phyloP scores from a whole-genome alignment of 2,329 filamentous ascomycete species.

The Blastomyces percursus region DNA sequence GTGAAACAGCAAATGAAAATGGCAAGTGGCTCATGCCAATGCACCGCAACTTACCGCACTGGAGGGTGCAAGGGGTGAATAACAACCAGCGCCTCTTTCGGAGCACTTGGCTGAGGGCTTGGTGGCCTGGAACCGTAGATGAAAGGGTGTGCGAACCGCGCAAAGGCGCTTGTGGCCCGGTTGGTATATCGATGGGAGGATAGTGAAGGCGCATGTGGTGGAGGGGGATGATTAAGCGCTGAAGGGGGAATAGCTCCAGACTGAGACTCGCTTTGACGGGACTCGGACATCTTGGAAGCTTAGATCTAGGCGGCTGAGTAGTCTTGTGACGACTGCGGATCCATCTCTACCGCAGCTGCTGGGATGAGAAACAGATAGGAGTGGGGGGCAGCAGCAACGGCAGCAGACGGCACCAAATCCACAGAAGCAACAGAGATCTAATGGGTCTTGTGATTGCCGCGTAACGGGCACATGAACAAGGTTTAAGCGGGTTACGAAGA shows the following conservation, averaged over 20 bases:
- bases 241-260: constrained; percentile 17
- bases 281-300: constrained; percentile 23
- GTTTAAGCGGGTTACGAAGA: not conserved
- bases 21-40: not conserved
- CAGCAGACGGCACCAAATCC: not conserved
- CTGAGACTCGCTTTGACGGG: constrained; percentile 16
- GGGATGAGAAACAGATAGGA: not conserved
- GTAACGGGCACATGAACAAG: not conserved
- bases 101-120: constrained; percentile 39
- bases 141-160: constrained; percentile 45
- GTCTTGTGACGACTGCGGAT: constrained; percentile 15
- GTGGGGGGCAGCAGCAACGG: not conserved
- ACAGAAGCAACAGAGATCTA: not conserved
- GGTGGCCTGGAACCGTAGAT: constrained; percentile 44
- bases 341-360: constrained; percentile 10
- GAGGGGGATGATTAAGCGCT: constrained; percentile 9
- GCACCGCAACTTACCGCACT: constrained; percentile 27
- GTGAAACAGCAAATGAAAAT: not conserved
- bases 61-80: constrained; percentile 27
- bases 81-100: constrained; percentile 20
- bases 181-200: constrained; percentile 33
- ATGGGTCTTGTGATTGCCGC: not conserved
- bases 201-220: constrained; percentile 24
- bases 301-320: constrained; percentile 12
- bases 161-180: constrained; percentile 37